Percentiles rank a stretch among this genome's conserved stretches.
phyloP scores from a whole-genome alignment of 345 rosid genomes.

The Arabis hirsuta region DNA sequence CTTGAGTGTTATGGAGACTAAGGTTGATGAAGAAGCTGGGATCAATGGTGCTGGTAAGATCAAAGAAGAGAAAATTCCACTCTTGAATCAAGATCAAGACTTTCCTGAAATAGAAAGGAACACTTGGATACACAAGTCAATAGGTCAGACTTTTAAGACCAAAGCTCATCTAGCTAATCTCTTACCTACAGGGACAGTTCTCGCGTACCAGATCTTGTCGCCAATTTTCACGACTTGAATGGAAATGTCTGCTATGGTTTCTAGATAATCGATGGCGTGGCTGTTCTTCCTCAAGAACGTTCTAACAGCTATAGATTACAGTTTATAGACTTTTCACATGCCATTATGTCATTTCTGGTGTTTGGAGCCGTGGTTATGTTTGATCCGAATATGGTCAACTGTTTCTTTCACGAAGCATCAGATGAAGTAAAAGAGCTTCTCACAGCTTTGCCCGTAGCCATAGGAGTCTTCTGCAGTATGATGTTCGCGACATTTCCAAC shows the following conservation, averaged over 20 bases:
- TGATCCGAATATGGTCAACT: constrained; percentile 66
- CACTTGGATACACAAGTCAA: constrained; percentile 65
- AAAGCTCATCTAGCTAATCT: constrained; percentile 85
- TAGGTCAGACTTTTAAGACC: constrained; percentile 77
- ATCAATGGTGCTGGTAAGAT: neutral
- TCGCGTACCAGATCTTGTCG: constrained; percentile 76
- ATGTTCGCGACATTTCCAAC: constrained; percentile 79
- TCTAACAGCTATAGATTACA: constrained; percentile 53
- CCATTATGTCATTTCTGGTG: constrained; percentile 72
- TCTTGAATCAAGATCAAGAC: constrained; percentile 30
- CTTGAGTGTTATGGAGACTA: constrained; percentile 33
- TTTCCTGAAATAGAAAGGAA: constrained; percentile 48
- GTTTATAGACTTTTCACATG: constrained; percentile 74
- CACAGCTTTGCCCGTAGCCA: constrained; percentile 68
- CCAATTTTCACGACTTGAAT: constrained; percentile 74
- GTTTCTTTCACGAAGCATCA: constrained; percentile 78
- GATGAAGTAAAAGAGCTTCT: constrained; percentile 61
- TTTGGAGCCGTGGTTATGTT: constrained; percentile 74
- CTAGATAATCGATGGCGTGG: constrained; percentile 81
- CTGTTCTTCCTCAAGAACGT: constrained; percentile 54
- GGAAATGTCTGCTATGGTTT: constrained; percentile 76
- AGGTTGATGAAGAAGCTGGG: constrained; percentile 41
- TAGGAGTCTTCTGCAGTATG: constrained; percentile 80
- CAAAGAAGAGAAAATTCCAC: constrained; percentile 28
- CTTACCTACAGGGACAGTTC: constrained; percentile 87